Percentiles rank a stretch among this genome's conserved stretches.
Conservation (phyloP, 2,329 filamentous ascomycete genomes). For the Akanthomyces uredinophilus region DNA sequence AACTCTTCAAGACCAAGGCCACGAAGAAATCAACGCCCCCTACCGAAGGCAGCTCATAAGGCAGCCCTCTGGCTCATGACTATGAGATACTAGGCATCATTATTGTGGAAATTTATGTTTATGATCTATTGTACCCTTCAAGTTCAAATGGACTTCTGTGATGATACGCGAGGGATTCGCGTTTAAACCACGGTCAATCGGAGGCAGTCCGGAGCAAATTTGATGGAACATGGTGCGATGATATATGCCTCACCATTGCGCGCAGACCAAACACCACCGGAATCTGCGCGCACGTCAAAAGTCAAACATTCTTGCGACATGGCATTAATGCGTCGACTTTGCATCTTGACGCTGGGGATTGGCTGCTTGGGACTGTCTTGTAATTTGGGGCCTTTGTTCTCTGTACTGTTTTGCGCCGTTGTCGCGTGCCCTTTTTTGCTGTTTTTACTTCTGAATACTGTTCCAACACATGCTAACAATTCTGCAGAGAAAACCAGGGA, state of each 20-base stretch:
- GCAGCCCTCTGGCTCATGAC: slow-evolving; percentile 6
- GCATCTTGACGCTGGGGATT: background rate
- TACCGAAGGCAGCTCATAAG: slow-evolving; percentile 11
- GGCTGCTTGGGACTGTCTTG: background rate
- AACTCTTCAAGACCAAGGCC: slow-evolving; percentile 10
- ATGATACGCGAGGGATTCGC: slow-evolving; percentile 2
- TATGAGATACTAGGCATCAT: slow-evolving; percentile 10
- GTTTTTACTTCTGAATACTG: background rate
- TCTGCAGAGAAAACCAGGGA: slow-evolving; percentile 2
- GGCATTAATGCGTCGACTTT: slow-evolving; percentile 8
- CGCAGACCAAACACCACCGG: background rate
- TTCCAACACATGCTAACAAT: slow-evolving; percentile 2
- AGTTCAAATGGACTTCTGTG: slow-evolving; percentile 6
- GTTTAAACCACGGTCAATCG: slow-evolving; percentile 4
- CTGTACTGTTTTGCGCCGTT: background rate
- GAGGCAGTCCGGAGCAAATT: background rate
- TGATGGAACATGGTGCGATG: background rate
- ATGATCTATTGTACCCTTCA: slow-evolving; percentile 10
- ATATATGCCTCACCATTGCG: background rate
- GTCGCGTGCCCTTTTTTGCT: background rate
- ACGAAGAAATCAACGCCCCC: background rate
- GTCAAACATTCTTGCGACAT: slow-evolving; percentile 8
- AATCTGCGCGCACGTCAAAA: background rate
- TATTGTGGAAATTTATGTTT: slow-evolving; percentile 14
- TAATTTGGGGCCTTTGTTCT: background rate